Evolutionary conservation across 2,329 filamentous ascomycete species (phyloP), one percentile per base, ranked within the genome.

Genomic region (Cladophialophora psammophila): DNA sequence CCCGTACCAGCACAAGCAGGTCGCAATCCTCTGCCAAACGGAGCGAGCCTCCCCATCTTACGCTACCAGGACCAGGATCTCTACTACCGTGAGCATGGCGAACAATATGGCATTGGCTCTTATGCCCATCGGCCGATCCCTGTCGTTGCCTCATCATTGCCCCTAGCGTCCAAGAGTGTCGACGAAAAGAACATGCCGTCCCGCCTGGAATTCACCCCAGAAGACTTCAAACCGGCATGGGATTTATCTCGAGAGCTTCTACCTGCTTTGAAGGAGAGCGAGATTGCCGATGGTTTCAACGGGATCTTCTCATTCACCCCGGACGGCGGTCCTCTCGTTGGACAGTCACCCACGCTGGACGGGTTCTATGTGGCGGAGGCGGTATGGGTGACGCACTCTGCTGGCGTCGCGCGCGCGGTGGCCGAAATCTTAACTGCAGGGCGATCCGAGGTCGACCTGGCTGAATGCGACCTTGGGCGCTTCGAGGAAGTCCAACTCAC

Each of bases 221-320:
- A 88, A 35, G 87, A 90, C 72, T 90, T 90, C 65, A 82, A 80
- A 2, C 84, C 85, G 0, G 88, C 86, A 0, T 90, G 87, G 87
- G 78, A 85, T 66, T 78, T 85, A 12, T 84, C 85, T 0, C 79
- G 85, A 68, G 80, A 85, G 35, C 76, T 90, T 0, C 74, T 90
- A 1, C 87, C 88, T 0, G 78, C 78, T 0, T 77, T 90, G 3
- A 75, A 77, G 2, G 78, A 85, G 4, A 82, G 78, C 13, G 76
- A 86, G 65, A 82, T 90, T 6, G 83, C 79, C 0, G 83, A 88
- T 48, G 88, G 87, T 0, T 90, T 90, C 80, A 90, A 90, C 71
- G 87, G 87, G 2, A 83, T 90, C 71, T 87, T 90, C 75, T 90
- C 87, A 0, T 90, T 90, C 72, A 90, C 87, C 0, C 87, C 87